Evolutionary conservation across 805 yeast species (phyloP), one percentile per base, ranked within the genome.

Genomic region (Saccharomycopsis fermentans): DNA sequence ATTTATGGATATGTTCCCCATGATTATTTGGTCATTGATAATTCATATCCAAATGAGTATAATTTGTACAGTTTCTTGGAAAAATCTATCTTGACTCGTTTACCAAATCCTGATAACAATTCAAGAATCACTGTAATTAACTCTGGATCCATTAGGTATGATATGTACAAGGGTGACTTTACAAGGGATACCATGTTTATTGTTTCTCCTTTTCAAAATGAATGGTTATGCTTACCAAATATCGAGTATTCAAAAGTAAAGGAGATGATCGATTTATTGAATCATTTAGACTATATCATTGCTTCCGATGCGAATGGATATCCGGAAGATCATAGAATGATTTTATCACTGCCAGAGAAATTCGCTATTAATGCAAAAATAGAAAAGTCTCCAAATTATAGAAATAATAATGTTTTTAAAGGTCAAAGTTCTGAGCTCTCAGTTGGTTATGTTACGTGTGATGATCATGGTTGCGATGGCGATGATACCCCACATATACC

Each of bases 121-220:
- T 66, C 72, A 1, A 73, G 89, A 57, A 73, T 83, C 32, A 78
- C 90, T 27, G 71, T 87, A 52, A 81, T 88, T 60, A 92, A 92
- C 68, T 86, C 96, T 0, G 97, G 97, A 1, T 85, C 96, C 4
- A 79, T 91, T 2, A 78, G 97, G 57, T 92, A 88, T 67, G 97
- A 91, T 70, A 71, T 91, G 52, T 86, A 86, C 72, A 80, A 83
- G 67, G 98, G 97, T 0, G 83, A 86, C 1, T 91, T 85, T 68
- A 90, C 96, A 0, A 73, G 73, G 51, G 96, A 90, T 69, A 77
- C 92, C 0, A 86, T 86, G 64, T 92, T 77, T 67, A 87, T 86
- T 51, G 87, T 92, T 0, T 83, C 95, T 0, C 97, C 98, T 0
- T 91, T 90, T 71, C 76, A 81, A 56, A 90, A 90, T 66, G 77